These are phyloP conservation scores for Spathaspora girioi DNA, from an alignment of 805 yeast species.

Conservation along the genomic window DNA sequence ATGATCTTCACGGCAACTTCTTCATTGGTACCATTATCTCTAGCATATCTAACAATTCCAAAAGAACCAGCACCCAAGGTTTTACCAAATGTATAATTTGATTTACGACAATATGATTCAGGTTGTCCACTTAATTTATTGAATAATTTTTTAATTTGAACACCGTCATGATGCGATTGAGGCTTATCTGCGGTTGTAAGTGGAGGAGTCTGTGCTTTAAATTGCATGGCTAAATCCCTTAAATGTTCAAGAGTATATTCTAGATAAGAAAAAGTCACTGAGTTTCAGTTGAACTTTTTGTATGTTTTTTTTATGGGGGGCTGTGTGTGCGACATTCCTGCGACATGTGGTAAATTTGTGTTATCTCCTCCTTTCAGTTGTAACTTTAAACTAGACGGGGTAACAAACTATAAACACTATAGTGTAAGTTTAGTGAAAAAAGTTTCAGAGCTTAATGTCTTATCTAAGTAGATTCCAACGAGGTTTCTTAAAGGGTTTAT, in stretches of 20 bases:
- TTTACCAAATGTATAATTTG: slow-evolving; percentile 69
- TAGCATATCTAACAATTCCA: slow-evolving; percentile 86
- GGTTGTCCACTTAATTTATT: slow-evolving; percentile 73
- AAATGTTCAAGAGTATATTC: background rate
- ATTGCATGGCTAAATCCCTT: background rate
- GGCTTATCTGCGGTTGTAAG: background rate
- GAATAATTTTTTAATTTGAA: slow-evolving; percentile 34
- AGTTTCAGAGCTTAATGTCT: too few relatives aligned
- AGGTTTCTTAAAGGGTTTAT: too few relatives aligned
- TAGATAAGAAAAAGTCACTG: background rate
- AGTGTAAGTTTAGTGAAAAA: too few relatives aligned
- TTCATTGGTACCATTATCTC: slow-evolving; percentile 45
- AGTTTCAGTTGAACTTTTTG: background rate
- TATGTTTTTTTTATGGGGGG: background rate
- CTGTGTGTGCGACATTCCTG: background rate
- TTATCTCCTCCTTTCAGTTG: background rate
- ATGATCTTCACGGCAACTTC: slow-evolving; percentile 90
- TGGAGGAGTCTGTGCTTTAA: background rate
- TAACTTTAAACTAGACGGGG: too few relatives aligned
- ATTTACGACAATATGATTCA: slow-evolving; percentile 59
- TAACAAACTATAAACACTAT: too few relatives aligned
- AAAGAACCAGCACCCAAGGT: slow-evolving; percentile 94
- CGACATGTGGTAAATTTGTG: background rate
- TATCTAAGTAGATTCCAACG: too few relatives aligned
- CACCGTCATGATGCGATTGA: background rate